phyloP scores from a whole-genome alignment of 805 yeast genomes.

The Zygotorulaspora danielsina region DNA sequence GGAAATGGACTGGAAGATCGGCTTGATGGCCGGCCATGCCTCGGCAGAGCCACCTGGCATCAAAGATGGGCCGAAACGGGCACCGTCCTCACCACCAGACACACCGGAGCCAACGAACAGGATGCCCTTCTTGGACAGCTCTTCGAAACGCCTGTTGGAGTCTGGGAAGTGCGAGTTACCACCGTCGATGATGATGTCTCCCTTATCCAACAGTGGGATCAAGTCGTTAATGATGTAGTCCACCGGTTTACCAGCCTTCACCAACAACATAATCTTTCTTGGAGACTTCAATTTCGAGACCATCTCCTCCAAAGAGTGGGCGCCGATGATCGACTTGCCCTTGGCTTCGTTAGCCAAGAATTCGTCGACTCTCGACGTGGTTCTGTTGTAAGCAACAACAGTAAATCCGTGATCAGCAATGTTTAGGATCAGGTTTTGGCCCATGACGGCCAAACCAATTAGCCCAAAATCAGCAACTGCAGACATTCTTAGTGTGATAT shows the following conservation, averaged over 20 bases:
- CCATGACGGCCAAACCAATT: constrained; percentile 99
- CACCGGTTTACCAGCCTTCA: constrained; percentile 95
- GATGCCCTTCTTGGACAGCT: constrained; percentile 81
- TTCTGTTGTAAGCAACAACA: constrained; percentile 98
- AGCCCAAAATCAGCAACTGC: constrained; percentile 81
- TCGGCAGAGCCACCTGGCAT: constrained; percentile 99
- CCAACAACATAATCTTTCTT: constrained; percentile 88
- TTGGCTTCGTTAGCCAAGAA: constrained; percentile 93
- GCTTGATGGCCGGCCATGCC: constrained; percentile 98
- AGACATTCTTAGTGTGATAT: constrained; percentile 8
- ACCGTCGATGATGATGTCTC: constrained; percentile 98
- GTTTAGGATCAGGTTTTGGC: constrained; percentile 94
- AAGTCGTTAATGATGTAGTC: constrained; percentile 86
- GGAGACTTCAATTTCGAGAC: constrained; percentile 90
- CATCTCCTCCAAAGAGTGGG: constrained; percentile 86
- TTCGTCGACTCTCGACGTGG: constrained; percentile 91
- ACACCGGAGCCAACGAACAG: constrained; percentile 98
- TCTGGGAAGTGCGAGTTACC: constrained; percentile 99
- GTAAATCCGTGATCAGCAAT: constrained; percentile 99
- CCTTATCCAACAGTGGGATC: constrained; percentile 87
- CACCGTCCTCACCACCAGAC: constrained; percentile 99
- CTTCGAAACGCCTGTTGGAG: constrained; percentile 92
- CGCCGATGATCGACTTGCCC: constrained; percentile 95
- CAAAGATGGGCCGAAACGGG: constrained; percentile 97
- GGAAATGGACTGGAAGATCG: constrained; percentile 90